These are phyloP conservation scores for Marvania coccoides DNA, from an alignment of 139 green algal genomes.

Conservation along the genomic window DNA sequence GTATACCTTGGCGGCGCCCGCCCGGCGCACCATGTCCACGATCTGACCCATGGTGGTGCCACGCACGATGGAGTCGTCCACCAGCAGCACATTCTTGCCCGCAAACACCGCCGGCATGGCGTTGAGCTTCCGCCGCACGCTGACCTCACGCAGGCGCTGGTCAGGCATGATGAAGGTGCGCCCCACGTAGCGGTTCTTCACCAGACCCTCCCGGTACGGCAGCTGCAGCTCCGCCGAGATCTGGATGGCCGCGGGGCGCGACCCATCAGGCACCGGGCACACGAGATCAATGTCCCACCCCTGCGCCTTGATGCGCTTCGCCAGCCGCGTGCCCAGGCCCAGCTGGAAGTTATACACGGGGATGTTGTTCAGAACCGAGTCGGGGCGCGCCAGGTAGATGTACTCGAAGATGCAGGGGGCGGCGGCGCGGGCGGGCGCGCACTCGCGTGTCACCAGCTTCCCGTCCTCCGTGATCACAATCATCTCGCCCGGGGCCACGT, in stretches of 20 bases:
- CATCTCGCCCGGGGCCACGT: constrained; percentile 92
- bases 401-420: constrained; percentile 98
- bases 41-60: constrained; percentile 96
- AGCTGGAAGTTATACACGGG: constrained; percentile 97
- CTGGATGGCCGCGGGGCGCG: constrained; percentile 81
- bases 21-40: constrained; percentile 88
- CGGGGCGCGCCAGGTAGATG: constrained; percentile 93
- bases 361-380: constrained; percentile 92
- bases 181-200: constrained; percentile 97
- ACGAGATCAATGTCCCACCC: constrained; percentile 90
- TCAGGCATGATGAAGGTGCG: constrained; percentile 99
- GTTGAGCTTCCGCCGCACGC: constrained; percentile 93
- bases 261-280: constrained; percentile 90
- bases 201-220: constrained; percentile 92
- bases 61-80: constrained; percentile 98
- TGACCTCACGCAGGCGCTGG: constrained; percentile 76
- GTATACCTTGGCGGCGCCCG: constrained; percentile 93
- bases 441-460: constrained; percentile 65
- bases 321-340: constrained; percentile 65
- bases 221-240: constrained; percentile 72
- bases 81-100: constrained; percentile 89
- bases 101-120: constrained; percentile 90
- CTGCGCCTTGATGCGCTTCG: constrained; percentile 62
- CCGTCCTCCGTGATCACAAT: constrained; percentile 83
- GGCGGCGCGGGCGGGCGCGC: constrained; percentile 18